Percentiles rank a stretch among this genome's conserved stretches.
Conservation (phyloP, 768 basidiomycete species). For the Daedalea quercina region DNA sequence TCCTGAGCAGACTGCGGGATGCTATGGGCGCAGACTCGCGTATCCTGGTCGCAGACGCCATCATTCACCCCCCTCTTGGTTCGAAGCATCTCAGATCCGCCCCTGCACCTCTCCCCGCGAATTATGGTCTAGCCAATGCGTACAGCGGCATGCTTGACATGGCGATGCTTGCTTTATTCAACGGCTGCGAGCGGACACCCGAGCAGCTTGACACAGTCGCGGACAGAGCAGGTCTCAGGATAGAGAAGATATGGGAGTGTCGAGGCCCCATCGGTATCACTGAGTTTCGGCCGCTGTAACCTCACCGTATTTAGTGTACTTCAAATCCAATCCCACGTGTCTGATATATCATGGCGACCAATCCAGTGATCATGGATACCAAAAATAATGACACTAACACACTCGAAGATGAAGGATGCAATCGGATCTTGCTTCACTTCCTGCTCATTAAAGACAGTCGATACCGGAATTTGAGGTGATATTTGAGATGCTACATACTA, state of each 20-base stretch:
- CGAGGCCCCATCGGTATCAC: constrained; percentile 1
- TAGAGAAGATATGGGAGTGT: constrained; percentile 8
- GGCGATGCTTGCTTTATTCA: constrained; percentile 8
- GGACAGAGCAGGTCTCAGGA: constrained; percentile 1
- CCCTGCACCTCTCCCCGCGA: constrained; percentile 8
- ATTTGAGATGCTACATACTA: too few species aligned
- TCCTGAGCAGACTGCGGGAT: constrained; percentile 4
- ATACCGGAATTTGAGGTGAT: too few species aligned
- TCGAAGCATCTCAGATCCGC: not conserved
- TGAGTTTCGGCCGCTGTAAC: constrained; percentile 5
- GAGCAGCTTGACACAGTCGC: constrained; percentile 5
- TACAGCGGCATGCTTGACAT: constrained; percentile 4
- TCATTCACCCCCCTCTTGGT: constrained; percentile 2
- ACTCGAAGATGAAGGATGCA: too few species aligned
- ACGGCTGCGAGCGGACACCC: constrained; percentile 7
- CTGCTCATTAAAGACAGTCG: too few species aligned
- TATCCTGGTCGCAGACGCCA: constrained; percentile 5
- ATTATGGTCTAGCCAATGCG: constrained; percentile 6
- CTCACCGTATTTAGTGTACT: too few species aligned
- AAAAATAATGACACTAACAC: too few species aligned
- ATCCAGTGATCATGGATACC: too few species aligned
- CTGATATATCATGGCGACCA: too few species aligned
- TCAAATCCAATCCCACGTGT: too few species aligned
- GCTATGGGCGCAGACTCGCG: constrained; percentile 3
- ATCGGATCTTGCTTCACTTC: too few species aligned